Evolutionary conservation across 2,329 filamentous ascomycete species (phyloP).

Genomic region (Aspergillus fischeri): DNA sequence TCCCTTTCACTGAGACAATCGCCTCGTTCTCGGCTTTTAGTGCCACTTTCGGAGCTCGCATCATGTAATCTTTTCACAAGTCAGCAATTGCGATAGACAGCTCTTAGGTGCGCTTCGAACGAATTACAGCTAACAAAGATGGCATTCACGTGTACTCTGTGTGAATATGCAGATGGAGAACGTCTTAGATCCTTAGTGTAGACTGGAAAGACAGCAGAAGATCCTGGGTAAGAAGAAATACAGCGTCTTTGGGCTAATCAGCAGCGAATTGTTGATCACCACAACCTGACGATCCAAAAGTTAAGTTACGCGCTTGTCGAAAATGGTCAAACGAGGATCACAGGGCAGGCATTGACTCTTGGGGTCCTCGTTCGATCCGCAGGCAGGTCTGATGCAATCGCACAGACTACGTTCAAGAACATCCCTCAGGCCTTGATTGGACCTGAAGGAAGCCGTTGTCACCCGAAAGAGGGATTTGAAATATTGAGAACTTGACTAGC

Average conservation of each 20-base stretch:
- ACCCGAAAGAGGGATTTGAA: slow-evolving; percentile 18
- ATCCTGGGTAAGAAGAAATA: neutral
- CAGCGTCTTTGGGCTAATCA: neutral
- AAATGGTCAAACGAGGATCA: slow-evolving; percentile 1
- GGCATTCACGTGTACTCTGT: neutral
- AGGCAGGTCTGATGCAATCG: slow-evolving; percentile 3
- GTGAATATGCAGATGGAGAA: neutral
- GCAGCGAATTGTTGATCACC: neutral
- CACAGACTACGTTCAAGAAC: slow-evolving; percentile 11
- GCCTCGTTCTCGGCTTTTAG: too few species aligned
- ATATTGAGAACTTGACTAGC: slow-evolving; percentile 15
- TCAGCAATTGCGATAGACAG: neutral
- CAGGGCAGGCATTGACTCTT: neutral
- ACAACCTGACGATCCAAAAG: neutral
- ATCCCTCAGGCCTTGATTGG: slow-evolving; percentile 13
- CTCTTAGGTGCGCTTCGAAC: neutral
- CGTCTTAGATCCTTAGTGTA: neutral
- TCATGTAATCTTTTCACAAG: too few species aligned
- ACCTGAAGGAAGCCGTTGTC: slow-evolving; percentile 22
- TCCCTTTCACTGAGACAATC: too few species aligned
- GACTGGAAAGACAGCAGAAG: neutral
- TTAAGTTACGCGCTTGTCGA: neutral
- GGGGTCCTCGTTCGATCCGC: slow-evolving; percentile 11
- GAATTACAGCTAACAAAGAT: neutral
- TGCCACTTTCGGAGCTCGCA: too few species aligned